Evolutionary conservation across 805 yeast species (phyloP), one percentile per base, ranked within the genome.

Genomic region (Sugiyamaella lignohabitans): DNA sequence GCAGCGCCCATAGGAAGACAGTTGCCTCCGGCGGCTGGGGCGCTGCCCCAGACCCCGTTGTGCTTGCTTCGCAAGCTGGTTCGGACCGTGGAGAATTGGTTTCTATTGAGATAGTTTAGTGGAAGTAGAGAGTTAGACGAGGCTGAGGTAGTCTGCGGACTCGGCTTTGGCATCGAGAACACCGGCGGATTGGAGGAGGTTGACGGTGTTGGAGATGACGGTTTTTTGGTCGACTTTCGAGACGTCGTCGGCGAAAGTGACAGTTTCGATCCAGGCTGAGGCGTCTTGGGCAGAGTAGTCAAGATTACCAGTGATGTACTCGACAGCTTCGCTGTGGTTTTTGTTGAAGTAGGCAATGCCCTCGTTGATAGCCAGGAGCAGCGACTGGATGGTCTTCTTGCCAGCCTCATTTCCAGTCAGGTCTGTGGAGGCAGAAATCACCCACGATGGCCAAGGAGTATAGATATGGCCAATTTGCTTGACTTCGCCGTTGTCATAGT

Each of bases 391-490:
- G 3, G 58, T 61, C 21, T 58, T 56, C 10, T 59, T 45, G 10
- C 55, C 51, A 5, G 51, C 60, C 2, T 56, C 54, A 17, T 60
- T 55, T n/a, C 59, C 56, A 4, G 60, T 63, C 30, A 71, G 54
- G n/a, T 66, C 68, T 14, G 67, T 59, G 45, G 73, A 64, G 3
- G 79, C 79, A 18, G 79, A 78, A 42, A 87, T 73, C 14, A 87
- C 89, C 96, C 96, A 88, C 1, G 95, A 84, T 8, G 96, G 91
- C 97, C 97, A 88, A 17, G 97, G 97, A 0, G 97, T 88, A 66
- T 84, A 85, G 48, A 88, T 87, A 54, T 84, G 86, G 14, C 95
- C 97, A 50, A 88, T 80, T 55, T 76, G 71, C 66, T 84, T 86
- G 66, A 89, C 81, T 57, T 87, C 96, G 18, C 78, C 75, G 46